Evolutionary conservation across 768 basidiomycete genomes (phyloP).

Genomic region (Polyporus arcularius): DNA sequence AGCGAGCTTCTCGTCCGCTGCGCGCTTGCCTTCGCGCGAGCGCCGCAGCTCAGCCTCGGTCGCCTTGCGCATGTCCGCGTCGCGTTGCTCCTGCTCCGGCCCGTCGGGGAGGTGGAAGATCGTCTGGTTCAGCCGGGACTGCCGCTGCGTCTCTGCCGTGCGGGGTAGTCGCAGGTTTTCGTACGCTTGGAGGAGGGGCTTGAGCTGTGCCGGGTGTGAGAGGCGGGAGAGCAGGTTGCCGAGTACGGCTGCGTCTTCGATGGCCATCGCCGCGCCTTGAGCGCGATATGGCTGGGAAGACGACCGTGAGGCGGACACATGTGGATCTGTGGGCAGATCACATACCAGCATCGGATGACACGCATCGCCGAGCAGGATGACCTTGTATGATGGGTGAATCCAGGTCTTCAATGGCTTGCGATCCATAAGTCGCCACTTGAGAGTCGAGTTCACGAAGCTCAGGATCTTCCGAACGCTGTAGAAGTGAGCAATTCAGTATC

Average conservation of each 20-base stretch:
- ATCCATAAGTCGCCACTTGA: slow-evolving; percentile 46
- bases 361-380: slow-evolving; percentile 41
- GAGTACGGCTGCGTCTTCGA: slow-evolving; percentile 54
- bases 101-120: slow-evolving; percentile 62
- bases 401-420: slow-evolving; percentile 40
- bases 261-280: slow-evolving; percentile 45
- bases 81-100: slow-evolving; percentile 50
- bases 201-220: slow-evolving; percentile 42
- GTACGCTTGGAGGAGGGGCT: slow-evolving; percentile 50
- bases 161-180: slow-evolving; percentile 52
- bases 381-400: slow-evolving; percentile 37
- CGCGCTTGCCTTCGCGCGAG: slow-evolving; percentile 19
- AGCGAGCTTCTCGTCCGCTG: slow-evolving; percentile 24
- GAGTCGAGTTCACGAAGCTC: slow-evolving; percentile 36
- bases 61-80: slow-evolving; percentile 49
- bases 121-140: slow-evolving; percentile 50
- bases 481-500: neutral
- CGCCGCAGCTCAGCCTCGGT: slow-evolving; percentile 42
- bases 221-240: slow-evolving; percentile 51
- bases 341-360: slow-evolving; percentile 47
- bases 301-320: neutral
- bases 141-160: slow-evolving; percentile 48
- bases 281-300: slow-evolving; percentile 40
- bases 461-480: slow-evolving; percentile 39
- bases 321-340: neutral